Evolutionary conservation across 257 asterid genomes (phyloP), one percentile per base, ranked within the genome.

Genomic region (Solanum arcanum): DNA sequence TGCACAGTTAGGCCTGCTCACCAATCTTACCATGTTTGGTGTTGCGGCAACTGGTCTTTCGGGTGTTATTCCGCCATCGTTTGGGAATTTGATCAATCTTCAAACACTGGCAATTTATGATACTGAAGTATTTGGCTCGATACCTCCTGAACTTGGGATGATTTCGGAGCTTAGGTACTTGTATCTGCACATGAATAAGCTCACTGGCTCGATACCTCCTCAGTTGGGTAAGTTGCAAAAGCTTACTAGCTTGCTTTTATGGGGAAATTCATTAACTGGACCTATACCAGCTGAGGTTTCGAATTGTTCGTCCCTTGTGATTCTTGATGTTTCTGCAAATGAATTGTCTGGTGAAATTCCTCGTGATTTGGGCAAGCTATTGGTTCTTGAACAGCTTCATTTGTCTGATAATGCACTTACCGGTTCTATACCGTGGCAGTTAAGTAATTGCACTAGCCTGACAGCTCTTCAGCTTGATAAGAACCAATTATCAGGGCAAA

Each of bases 201-300:
- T 97, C 83, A 88, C 94, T 20, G 98, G 98, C 25, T 27, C 93
- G 12, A 93, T 97, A 69, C 99, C 99, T 31, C 77, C 94, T 42
- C 90, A 93, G 70, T 66, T 97, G 5, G 98, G 98, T 12, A 91
- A 90, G 90, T 88, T 95, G 87, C 91, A 94, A 64, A 95, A 94
- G 90, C 94, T 95, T 14, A 94, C 98, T 21, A 94, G 96, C 92
- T 86, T 97, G 91, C 96, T 94, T 83, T 86, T 97, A 4, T 97
- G 99, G 99, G 98, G 98, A 3, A 97, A 97, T 86, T 88, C 93
- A 0, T 89, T 97, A 29, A 90, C 98, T 1, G 98, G 96, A 27
- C 39, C 89, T 7, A 93, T 97, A 73, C 98, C 98, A 0, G 31
- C 92, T 2, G 92, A 92, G 86, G 83, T 97, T 60, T 94, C 98